A percentile compares a stretch with the other conserved stretches of the same genome.
Evolutionary conservation across 371 early-diverging fungal genomes (phyloP).

Genomic region (Mortierella sp.): DNA sequence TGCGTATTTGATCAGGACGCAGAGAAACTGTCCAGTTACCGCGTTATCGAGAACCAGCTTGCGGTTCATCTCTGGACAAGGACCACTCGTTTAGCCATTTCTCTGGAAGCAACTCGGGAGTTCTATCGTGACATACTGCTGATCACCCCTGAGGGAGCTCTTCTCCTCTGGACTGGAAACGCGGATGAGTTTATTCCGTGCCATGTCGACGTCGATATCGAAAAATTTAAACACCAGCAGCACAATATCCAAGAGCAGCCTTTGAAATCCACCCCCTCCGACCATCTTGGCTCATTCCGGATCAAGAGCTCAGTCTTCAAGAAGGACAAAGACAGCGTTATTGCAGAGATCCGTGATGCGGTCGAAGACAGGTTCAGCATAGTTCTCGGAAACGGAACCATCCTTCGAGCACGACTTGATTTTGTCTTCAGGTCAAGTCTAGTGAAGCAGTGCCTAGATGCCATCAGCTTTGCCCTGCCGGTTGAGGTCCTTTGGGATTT

Average conservation of each 20-base stretch:
- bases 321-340: constrained; percentile 14
- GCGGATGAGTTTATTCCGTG: constrained; percentile 40
- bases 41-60: constrained; percentile 25
- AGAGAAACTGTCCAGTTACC: constrained; percentile 32
- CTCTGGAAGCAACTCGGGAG: constrained; percentile 63
- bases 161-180: constrained; percentile 62
- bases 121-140: constrained; percentile 60
- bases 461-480: constrained; percentile 65
- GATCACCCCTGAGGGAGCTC: constrained; percentile 24
- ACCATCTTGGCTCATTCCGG: not conserved
- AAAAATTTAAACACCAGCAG: not conserved
- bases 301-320: not conserved
- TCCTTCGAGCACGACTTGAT: constrained; percentile 59
- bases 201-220: constrained; percentile 15
- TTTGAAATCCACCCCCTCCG: not conserved
- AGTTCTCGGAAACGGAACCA: constrained; percentile 38
- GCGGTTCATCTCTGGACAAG: constrained; percentile 45
- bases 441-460: constrained; percentile 63
- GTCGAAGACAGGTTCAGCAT: constrained; percentile 66
- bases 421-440: constrained; percentile 59
- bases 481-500: constrained; percentile 50
- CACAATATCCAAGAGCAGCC: not conserved
- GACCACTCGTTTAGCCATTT: constrained; percentile 58
- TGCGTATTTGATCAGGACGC: constrained; percentile 59
- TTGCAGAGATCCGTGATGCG: constrained; percentile 59